Conservation (phyloP, 2,329 filamentous ascomycete species). For the Ophiostoma pallidulum region DNA sequence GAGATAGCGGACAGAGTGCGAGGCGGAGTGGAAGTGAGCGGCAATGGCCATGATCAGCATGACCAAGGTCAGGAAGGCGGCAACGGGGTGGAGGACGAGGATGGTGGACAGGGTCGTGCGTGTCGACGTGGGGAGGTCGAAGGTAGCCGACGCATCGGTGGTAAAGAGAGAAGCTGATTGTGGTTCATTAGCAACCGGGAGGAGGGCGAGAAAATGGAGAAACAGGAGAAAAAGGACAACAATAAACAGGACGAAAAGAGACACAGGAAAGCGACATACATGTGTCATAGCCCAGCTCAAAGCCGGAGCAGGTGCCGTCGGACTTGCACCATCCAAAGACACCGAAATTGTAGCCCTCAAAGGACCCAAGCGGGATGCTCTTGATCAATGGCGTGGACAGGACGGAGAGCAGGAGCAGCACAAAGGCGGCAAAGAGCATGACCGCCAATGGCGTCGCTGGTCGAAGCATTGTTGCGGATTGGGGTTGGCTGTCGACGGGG, state of each 20-base stretch:
- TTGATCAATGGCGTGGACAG: conserved; percentile 87
- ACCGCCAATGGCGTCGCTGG: conserved; percentile 86
- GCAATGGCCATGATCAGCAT: conserved; percentile 71
- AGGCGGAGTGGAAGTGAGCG: conserved; percentile 78
- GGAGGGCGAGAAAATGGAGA: not conserved
- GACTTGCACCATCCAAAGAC: conserved; percentile 82
- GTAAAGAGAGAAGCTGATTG: conserved; percentile 10
- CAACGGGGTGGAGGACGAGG: conserved; percentile 85
- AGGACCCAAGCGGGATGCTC: conserved; percentile 72
- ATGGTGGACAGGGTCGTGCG: conserved; percentile 69
- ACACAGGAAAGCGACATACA: conserved; percentile 41
- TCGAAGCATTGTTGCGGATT: conserved; percentile 59
- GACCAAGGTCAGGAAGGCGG: conserved; percentile 73
- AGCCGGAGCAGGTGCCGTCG: conserved; percentile 52
- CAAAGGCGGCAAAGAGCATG: conserved; percentile 77
- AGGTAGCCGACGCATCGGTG: conserved; percentile 28
- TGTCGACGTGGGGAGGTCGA: conserved; percentile 46
- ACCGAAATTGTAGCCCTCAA: conserved; percentile 70
- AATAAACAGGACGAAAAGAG: not conserved
- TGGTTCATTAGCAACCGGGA: conserved; percentile 1
- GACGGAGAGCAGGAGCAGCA: conserved; percentile 72
- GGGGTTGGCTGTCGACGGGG: not conserved
- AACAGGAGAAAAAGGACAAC: not conserved
- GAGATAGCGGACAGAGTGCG: conserved; percentile 83
- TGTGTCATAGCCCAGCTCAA: conserved; percentile 78